phyloP scores from a whole-genome alignment of 495 filamentous ascomycete genomes.

The Evernia prunastri region DNA sequence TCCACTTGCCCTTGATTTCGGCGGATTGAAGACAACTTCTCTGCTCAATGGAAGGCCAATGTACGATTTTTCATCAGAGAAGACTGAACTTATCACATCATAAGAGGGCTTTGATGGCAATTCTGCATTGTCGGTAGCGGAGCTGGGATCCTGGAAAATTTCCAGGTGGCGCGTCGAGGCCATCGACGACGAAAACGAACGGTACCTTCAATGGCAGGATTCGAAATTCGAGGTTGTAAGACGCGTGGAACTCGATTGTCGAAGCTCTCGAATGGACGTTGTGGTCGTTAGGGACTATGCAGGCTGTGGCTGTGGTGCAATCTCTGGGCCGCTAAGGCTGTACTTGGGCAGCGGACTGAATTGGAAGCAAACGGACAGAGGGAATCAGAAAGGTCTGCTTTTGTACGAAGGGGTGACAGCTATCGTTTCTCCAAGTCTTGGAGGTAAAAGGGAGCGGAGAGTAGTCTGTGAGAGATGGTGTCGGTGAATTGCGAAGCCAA shows the following conservation, averaged over 20 bases:
- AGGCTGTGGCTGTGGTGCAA: slow-evolving; percentile 4
- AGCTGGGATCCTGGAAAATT: slow-evolving; percentile 57
- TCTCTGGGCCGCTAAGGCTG: slow-evolving; percentile 1
- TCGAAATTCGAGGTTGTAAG: slow-evolving; percentile 2
- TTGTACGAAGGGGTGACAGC: not conserved
- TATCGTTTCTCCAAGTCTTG: not conserved
- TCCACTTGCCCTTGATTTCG: slow-evolving; percentile 42
- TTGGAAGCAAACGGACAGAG: not conserved
- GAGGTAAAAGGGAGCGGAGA: not conserved
- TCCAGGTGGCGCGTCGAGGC: slow-evolving; percentile 62
- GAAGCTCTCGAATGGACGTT: not conserved
- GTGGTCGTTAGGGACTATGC: slow-evolving; percentile 10
- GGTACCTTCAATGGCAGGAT: not conserved
- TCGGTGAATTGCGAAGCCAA: not conserved
- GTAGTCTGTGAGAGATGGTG: not conserved
- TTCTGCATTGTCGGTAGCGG: slow-evolving; percentile 40
- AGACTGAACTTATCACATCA: slow-evolving; percentile 29
- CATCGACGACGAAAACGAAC: slow-evolving; percentile 35
- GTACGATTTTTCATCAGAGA: slow-evolving; percentile 38
- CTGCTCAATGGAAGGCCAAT: slow-evolving; percentile 24
- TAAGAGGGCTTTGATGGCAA: slow-evolving; percentile 45
- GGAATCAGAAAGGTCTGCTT: not conserved
- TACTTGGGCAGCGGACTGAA: not conserved
- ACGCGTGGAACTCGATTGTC: slow-evolving; percentile 17
- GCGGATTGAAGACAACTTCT: slow-evolving; percentile 52